phyloP scores from a whole-genome alignment of 164 flowering plant genomes.

The Santalum album region DNA sequence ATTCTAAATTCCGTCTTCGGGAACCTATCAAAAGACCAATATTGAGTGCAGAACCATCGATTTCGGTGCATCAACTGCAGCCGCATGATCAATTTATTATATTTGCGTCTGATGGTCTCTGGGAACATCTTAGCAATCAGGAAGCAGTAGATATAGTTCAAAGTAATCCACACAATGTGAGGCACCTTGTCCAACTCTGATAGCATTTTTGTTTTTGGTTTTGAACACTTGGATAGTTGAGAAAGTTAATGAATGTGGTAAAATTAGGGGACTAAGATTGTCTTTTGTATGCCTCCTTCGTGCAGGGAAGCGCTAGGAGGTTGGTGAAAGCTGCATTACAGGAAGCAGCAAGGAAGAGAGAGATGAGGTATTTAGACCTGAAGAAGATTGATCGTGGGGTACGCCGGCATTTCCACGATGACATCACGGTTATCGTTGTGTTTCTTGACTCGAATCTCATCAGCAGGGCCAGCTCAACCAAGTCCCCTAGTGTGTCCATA shows the following conservation, averaged over 20 bases:
- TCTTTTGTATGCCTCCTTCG: background rate
- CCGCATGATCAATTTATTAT: constrained; percentile 70
- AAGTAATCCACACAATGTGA: constrained; percentile 55
- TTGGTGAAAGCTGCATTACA: constrained; percentile 72
- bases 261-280: too few relatives aligned
- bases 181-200: too few relatives aligned
- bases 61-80: constrained; percentile 47
- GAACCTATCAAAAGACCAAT: constrained; percentile 64
- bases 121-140: constrained; percentile 83
- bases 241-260: too few relatives aligned
- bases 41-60: constrained; percentile 65
- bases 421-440: constrained; percentile 56
- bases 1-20: constrained; percentile 56
- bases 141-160: constrained; percentile 75
- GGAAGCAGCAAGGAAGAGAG: constrained; percentile 87
- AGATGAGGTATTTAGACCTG: constrained; percentile 66
- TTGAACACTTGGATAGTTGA: too few relatives aligned
- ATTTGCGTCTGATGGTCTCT: constrained; percentile 81
- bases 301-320: constrained; percentile 76
- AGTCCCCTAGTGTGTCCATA: constrained; percentile 33
- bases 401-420: constrained; percentile 77
- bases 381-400: constrained; percentile 79
- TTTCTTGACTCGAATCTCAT: constrained; percentile 49
- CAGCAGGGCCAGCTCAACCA: constrained; percentile 40
- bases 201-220: background rate